Evolutionary conservation across 2,329 filamentous ascomycete species (phyloP), one percentile per base, ranked within the genome.

Genomic region (Epichloe aotearoae): DNA sequence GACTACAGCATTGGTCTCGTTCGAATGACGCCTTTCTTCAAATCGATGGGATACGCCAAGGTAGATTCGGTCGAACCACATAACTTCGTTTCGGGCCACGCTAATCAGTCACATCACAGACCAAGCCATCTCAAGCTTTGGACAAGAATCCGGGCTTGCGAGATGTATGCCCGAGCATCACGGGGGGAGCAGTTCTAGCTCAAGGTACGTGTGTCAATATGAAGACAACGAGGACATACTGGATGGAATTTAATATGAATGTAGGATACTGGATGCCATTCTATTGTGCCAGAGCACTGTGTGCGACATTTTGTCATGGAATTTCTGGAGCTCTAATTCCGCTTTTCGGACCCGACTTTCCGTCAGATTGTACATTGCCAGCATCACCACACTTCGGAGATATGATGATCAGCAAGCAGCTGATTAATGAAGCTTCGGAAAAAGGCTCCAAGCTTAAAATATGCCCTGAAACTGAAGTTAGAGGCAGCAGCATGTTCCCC

Each of bases 211-310:
- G 72, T 47, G 68, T 33, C 30, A 10, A 40, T 10, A 41, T 17
- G 30, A 36, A 42, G 37, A 30, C 26, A 4, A 19, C 10, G n/a
- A 17, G 39, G 47, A 20, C 39, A 20, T 37, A 20, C 8, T 14
- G 14, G 15, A 54, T 69, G 39, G 26, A 36, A 46, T 23, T 34
- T 39, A 2, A 45, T 30, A 33, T 14, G 4, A 34, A 39, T 26
- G 23, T 20, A 95, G 89, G 93, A 36, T 98, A 97, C 67, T 98
- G 93, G 93, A 88, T 97, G 79, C 91, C 91, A 2, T 97, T 83
- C 60, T 71, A 80, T 39, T 94, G 89, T 57, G 93, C 93, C 45
- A 85, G 79, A 66, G 89, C 88, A 11, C 73, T 98, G 48, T 94
- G 90, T 60, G 79, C 87, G 4, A 96, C 87, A 1, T 97, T 97